Conservation (phyloP, 2,329 filamentous ascomycete species). For the Macroventuria anomochaeta region DNA sequence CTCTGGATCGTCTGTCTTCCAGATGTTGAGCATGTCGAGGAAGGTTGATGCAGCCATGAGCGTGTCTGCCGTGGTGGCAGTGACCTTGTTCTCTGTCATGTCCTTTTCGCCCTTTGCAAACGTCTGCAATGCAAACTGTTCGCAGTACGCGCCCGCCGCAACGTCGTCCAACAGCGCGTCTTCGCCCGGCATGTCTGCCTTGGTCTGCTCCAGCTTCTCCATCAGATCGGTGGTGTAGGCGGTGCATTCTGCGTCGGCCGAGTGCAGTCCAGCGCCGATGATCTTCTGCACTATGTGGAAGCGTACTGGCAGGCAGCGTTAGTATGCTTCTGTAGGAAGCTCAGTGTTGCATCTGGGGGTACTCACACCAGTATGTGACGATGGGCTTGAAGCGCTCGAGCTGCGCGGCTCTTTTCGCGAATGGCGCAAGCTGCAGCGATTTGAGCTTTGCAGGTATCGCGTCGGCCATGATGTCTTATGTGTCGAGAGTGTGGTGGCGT, state of each 20-base stretch:
- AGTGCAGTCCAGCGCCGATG: conserved; percentile 79
- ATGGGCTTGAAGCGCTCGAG: conserved; percentile 84
- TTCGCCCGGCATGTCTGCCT: conserved; percentile 74
- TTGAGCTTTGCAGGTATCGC: conserved; percentile 75
- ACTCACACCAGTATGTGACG: conserved; percentile 92
- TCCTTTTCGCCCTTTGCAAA: conserved; percentile 84
- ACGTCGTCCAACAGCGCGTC: conserved; percentile 85
- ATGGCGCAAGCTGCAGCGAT: conserved; percentile 81
- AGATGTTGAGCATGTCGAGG: conserved; percentile 85
- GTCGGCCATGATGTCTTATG: conserved; percentile 66
- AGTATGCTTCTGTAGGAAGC: conserved; percentile 17
- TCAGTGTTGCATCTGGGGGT: not conserved
- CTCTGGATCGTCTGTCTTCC: conserved; percentile 75
- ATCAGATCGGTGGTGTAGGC: conserved; percentile 83
- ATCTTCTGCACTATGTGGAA: conserved; percentile 89
- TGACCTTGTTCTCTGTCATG: conserved; percentile 81
- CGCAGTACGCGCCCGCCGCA: conserved; percentile 88
- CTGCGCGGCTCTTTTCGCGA: conserved; percentile 82
- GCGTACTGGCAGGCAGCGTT: conserved; percentile 30
- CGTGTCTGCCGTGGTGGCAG: conserved; percentile 87
- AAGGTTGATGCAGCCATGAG: conserved; percentile 93
- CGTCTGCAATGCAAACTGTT: conserved; percentile 90
- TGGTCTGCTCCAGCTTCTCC: conserved; percentile 87
- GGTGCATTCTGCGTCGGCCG: conserved; percentile 76
- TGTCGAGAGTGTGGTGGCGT: not conserved